phyloP scores from a whole-genome alignment of 768 basidiomycete genomes.

The Lactarius hengduanensis region DNA sequence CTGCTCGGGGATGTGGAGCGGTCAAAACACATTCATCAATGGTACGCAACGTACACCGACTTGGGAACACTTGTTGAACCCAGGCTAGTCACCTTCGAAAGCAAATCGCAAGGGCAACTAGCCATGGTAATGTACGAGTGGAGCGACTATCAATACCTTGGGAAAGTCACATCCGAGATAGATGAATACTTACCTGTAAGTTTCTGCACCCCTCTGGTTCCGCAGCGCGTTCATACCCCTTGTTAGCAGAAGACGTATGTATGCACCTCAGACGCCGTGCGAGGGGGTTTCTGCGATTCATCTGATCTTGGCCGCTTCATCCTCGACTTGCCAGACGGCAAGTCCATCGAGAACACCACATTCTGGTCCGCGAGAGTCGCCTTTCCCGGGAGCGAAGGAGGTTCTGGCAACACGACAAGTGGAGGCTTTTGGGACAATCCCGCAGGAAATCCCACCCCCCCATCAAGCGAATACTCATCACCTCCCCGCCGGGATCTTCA shows the following conservation, averaged over 20 bases:
- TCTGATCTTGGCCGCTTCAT: conserved; percentile 89
- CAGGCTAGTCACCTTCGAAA: conserved; percentile 70
- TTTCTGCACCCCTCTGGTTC: conserved; percentile 23
- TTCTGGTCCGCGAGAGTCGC: conserved; percentile 86
- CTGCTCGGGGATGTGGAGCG: conserved; percentile 95
- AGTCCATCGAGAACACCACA: conserved; percentile 64
- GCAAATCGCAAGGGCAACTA: conserved; percentile 76
- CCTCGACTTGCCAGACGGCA: conserved; percentile 64
- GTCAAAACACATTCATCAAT: conserved; percentile 75
- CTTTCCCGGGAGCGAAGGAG: conserved; percentile 43
- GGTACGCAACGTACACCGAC: conserved; percentile 45
- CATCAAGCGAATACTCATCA: conserved; percentile 44
- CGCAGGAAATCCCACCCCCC: conserved; percentile 55
- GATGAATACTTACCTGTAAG: conserved; percentile 67
- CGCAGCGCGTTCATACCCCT: conserved; percentile 26
- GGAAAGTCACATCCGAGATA: conserved; percentile 56
- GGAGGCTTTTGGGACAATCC: conserved; percentile 58
- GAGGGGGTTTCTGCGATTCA: conserved; percentile 63
- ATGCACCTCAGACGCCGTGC: conserved; percentile 81
- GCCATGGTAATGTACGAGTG: conserved; percentile 98
- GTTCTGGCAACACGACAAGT: conserved; percentile 31
- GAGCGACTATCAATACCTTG: conserved; percentile 82
- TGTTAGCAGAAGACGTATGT: conserved; percentile 84
- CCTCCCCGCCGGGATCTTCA: conserved; percentile 20
- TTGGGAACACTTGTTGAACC: conserved; percentile 28